Evolutionary conservation across 1,139 yeast genomes (phyloP).

Genomic region (Tardiomyces digboiensis): DNA sequence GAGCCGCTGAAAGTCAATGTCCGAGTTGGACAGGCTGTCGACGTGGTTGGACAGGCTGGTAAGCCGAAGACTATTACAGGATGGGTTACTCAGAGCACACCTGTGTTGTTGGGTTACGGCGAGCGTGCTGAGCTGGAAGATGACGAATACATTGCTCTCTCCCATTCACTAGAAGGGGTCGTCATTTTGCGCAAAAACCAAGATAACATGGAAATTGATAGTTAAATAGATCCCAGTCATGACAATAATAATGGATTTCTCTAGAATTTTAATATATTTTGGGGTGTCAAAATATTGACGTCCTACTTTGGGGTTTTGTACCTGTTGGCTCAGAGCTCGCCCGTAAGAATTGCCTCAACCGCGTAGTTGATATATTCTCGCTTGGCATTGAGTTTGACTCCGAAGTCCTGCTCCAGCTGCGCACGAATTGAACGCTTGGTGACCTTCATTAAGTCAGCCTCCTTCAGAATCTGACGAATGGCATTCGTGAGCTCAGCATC

Average conservation of each 20-base stretch:
- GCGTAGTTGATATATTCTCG: conserved; percentile 32
- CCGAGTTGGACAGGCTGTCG: conserved; percentile 98
- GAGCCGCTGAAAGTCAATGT: conserved; percentile 91
- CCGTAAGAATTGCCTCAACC: conserved; percentile 31
- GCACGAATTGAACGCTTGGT: conserved; percentile 30
- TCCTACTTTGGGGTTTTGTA: no score
- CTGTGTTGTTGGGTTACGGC: conserved; percentile 86
- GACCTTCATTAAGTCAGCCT: conserved; percentile 30
- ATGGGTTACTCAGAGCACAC: conserved; percentile 98
- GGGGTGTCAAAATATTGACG: no score
- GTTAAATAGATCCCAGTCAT: conserved; percentile 14
- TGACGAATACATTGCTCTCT: conserved; percentile 80
- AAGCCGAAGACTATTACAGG: conserved; percentile 98
- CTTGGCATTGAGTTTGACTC: conserved; percentile 24
- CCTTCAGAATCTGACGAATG: conserved; percentile 27
- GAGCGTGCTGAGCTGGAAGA: conserved; percentile 97
- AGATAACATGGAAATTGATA: conserved; percentile 66
- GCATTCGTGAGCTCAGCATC: conserved; percentile 30
- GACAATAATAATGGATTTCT: background rate
- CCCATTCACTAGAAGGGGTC: conserved; percentile 82
- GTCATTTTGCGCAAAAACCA: conserved; percentile 90
- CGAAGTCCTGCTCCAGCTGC: conserved; percentile 28
- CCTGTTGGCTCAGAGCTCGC: conserved; percentile 26
- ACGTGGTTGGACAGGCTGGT: conserved; percentile 98
- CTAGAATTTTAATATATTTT: no score